Evolutionary conservation across 345 rosid species (phyloP).

Genomic region (Salix exigua): DNA sequence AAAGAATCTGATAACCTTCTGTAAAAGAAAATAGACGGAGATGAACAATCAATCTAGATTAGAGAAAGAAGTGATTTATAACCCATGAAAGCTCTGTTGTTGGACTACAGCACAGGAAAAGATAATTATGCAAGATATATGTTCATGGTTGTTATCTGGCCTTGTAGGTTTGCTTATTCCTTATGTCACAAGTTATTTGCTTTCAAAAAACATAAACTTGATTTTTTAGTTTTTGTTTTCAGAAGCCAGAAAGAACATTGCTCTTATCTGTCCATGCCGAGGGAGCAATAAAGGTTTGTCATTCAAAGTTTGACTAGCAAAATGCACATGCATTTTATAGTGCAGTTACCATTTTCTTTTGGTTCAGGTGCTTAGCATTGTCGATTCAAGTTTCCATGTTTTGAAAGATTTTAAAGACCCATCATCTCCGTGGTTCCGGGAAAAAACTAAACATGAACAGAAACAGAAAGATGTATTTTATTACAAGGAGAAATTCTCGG

Average conservation of each 20-base stretch:
- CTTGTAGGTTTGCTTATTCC: slow-evolving; percentile 11
- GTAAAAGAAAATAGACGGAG: neutral
- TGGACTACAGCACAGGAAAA: too few species aligned
- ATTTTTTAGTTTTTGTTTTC: slow-evolving; percentile 18
- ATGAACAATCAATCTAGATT: neutral
- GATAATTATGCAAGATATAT: neutral
- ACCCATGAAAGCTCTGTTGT: neutral
- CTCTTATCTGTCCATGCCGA: slow-evolving; percentile 64
- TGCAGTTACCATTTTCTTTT: slow-evolving; percentile 16
- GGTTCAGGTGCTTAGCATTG: slow-evolving; percentile 68
- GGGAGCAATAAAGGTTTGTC: slow-evolving; percentile 80
- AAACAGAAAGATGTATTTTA: slow-evolving; percentile 42
- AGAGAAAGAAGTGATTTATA: neutral
- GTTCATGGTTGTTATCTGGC: slow-evolving; percentile 3
- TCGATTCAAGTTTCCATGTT: slow-evolving; percentile 75
- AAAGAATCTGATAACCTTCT: neutral
- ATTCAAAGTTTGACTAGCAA: slow-evolving; percentile 5
- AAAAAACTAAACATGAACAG: slow-evolving; percentile 46
- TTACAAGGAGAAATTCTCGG: slow-evolving; percentile 65
- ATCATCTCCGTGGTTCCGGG: slow-evolving; percentile 25
- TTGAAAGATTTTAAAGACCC: slow-evolving; percentile 44
- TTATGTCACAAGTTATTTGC: slow-evolving; percentile 7
- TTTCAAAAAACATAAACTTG: neutral
- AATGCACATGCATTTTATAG: slow-evolving; percentile 1
- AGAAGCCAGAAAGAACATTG: slow-evolving; percentile 84